Base-by-base conservation (phyloP, 2,329 filamentous ascomycete genomes). In the Aspergillus brunneoviolaceus region DNA sequence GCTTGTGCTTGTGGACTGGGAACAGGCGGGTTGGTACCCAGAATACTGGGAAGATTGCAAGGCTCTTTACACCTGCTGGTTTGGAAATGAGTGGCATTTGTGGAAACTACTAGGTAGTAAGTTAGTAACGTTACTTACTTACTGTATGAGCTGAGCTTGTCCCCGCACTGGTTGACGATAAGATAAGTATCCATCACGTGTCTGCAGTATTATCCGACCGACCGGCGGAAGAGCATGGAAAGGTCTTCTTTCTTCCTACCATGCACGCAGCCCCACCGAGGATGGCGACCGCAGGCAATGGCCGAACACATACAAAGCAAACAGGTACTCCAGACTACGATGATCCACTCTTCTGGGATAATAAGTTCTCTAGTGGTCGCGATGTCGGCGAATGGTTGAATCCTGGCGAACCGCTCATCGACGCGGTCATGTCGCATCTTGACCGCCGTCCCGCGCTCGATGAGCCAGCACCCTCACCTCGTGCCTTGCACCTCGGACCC, bases 321-420 rank as follows among this genome's bases (percentile, higher is more conserved):
- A 64, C 61, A 31, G 69, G 71, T 3, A 70, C 72, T 25, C 69
- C 72, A 5, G 72, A 75, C 39, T 76, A 76, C 47, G 73, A 76
- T 45, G 64, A 70, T 9, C 61, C 73, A 1, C 53, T 60, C 10
- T 76, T 69, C 62, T 76, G 74, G 74, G 69, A 76, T 57, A 55
- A 31, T 9, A 71, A 70, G 35, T 76, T 76, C 55, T 70, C 70
- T 31, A 71, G 66, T n/a, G 72, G 72, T n/a, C 64, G 64, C 14
- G 74, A 76, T 69, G 69, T 74, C 14, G 73, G 74, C 27, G 74
- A 76, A 65, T 76, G 74, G 74, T 57, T 76, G 58, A 76, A 76
- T 51, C 57, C 72, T 1, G 74, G 74, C 31, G 70, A 75, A 27
- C 57, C 58, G 21, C 59, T 75, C 11, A 57, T 76, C 21, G 72